Evolutionary conservation across 2,329 filamentous ascomycete species (phyloP), one percentile per base, ranked within the genome.

Genomic region (Didymella exigua): DNA sequence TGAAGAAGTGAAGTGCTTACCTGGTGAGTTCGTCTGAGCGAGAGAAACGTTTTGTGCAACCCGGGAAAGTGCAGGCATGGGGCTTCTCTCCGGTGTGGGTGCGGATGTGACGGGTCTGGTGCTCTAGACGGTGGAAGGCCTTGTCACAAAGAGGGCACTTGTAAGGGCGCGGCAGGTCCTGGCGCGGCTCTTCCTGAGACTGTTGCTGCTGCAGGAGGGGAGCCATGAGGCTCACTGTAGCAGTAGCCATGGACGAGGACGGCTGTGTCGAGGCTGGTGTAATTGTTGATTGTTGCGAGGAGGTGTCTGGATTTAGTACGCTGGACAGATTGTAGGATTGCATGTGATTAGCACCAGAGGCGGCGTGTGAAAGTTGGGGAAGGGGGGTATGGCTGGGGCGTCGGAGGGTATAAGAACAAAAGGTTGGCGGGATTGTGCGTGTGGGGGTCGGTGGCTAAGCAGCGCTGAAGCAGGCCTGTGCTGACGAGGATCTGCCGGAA

Each of bases 31-130:
- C 93, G 74, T 99, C 93, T 11, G 93, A 97, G 62, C 93, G 88
- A 62, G 91, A 96, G 81, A 99, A 98, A 70, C 93, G 91, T 80
- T 98, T 98, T 67, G 90, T 93, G 86, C 93, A 98, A 68, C 93
- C 92, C 4, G 91, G 92, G 71, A 93, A 97, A 75, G 91, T 88
- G 85, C 93, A 99, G 59, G 90, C 93, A 72, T 98, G 95, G 42
- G 93, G 93, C 83, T 98, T 99, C 82, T 99, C 93, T 69, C 93
- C 95, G 0, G 93, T 99, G 78, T 99, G 93, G 6, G 95, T 98
- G 69, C 93, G 88, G 73, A 98, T 98, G 78, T 99, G 93, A 68
- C 87, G 78, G 56, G 86, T 89, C 82, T 97, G 93, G 76, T 98
- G 93, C 81, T 98, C 93, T 36, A 99, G 84, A 60, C 95, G 91